Conservation (phyloP, 2,329 filamentous ascomycete species). For the Xylariales sp. region DNA sequence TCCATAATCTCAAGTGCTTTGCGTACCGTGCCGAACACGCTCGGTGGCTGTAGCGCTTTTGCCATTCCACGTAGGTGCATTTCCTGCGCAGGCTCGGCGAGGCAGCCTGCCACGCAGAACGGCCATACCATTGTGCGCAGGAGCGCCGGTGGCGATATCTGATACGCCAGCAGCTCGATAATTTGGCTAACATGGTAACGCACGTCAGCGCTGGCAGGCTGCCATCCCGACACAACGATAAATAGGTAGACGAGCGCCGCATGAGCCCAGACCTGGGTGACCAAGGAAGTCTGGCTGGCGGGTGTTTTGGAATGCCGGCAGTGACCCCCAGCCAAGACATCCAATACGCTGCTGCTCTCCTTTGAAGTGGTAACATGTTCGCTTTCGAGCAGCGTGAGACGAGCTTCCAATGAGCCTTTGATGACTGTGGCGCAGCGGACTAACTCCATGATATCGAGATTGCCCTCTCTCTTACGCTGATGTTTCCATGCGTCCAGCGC, state of each 20-base stretch:
- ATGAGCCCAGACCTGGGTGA: conserved; percentile 41
- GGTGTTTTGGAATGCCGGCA: conserved; percentile 1
- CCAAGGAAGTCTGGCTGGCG: conserved; percentile 9
- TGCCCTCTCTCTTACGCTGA: conserved; percentile 9
- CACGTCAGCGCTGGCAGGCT: conserved; percentile 39
- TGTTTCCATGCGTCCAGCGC: conserved; percentile 15
- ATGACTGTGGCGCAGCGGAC: conserved; percentile 11
- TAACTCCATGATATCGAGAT: conserved; percentile 13
- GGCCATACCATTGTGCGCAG: conserved; percentile 30
- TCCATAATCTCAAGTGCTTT: conserved; percentile 31
- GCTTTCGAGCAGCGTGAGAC: conserved; percentile 5
- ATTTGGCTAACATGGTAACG: conserved; percentile 24
- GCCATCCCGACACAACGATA: conserved; percentile 47
- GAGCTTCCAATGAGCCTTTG: conserved; percentile 9
- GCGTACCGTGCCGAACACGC: conserved; percentile 40
- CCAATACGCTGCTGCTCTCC: conserved; percentile 11
- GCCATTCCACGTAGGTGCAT: conserved; percentile 36
- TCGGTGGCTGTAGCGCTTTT: conserved; percentile 28
- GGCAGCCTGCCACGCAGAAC: conserved; percentile 29
- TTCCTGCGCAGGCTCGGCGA: conserved; percentile 34
- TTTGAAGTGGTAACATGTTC: background rate
- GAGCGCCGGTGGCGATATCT: conserved; percentile 24
- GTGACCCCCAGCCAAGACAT: conserved; percentile 8
- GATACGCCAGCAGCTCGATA: conserved; percentile 25
- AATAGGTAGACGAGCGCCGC: conserved; percentile 42